A percentile compares a stretch with the other conserved stretches of the same genome.
Evolutionary conservation across 2,329 filamentous ascomycete species (phyloP).

Genomic region (Ophiocordyceps camponoti-saundersi): DNA sequence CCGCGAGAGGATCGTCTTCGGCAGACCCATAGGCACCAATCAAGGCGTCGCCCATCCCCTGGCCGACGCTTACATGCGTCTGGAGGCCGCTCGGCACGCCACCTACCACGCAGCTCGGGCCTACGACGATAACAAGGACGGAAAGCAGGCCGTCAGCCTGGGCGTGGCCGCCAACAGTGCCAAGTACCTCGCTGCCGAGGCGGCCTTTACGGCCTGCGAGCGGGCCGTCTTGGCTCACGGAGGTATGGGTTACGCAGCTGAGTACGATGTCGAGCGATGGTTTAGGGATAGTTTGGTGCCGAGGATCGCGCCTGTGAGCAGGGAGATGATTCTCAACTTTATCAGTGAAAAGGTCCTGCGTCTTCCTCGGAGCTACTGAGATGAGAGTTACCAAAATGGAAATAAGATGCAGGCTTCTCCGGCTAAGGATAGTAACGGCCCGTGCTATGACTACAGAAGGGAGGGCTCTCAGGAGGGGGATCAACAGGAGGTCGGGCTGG

Average conservation of each 20-base stretch:
- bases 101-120: constrained; percentile 48
- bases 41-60: constrained; percentile 45
- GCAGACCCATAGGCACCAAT: constrained; percentile 47
- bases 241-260: constrained; percentile 40
- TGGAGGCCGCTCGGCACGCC: constrained; percentile 48
- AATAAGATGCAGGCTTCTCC: too few species aligned
- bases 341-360: constrained; percentile 49
- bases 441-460: too few species aligned
- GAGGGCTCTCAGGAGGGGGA: too few species aligned
- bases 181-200: constrained; percentile 53
- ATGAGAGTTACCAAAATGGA: background rate
- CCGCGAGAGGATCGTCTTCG: constrained; percentile 39
- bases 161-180: constrained; percentile 47
- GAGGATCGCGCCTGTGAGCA: constrained; percentile 44
- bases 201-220: constrained; percentile 45
- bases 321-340: constrained; percentile 65
- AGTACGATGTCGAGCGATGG: constrained; percentile 50
- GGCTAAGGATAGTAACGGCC: too few species aligned
- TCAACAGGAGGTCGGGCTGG: too few species aligned
- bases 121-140: constrained; percentile 38
- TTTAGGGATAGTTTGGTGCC: constrained; percentile 48
- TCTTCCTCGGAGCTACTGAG: constrained; percentile 23
- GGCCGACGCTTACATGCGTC: constrained; percentile 45
- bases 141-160: constrained; percentile 20
- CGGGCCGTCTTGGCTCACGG: constrained; percentile 33